These are phyloP conservation scores for Rhexocercosporidium sp. DNA, from an alignment of 2,329 filamentous ascomycete genomes.

Conservation along the genomic window DNA sequence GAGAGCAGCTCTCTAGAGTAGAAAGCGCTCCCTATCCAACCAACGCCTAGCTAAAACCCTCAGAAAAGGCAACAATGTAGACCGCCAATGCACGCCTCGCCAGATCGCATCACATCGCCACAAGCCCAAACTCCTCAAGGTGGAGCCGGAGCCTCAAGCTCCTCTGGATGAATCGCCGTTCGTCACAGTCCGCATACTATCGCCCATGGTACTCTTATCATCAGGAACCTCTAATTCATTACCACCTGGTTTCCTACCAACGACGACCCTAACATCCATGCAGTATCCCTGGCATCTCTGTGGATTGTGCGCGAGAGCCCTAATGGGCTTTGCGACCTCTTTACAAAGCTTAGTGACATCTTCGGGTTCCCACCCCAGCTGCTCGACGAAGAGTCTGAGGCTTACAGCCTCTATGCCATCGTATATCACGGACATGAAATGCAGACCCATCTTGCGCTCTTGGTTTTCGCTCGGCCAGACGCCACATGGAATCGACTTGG, in stretches of 20 bases:
- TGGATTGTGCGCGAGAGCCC: constrained; percentile 30
- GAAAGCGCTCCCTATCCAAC: not conserved
- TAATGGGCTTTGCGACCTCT: constrained; percentile 24
- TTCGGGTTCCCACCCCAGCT: constrained; percentile 36
- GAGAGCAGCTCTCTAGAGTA: not conserved
- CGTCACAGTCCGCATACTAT: constrained; percentile 17
- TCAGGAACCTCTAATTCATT: constrained; percentile 14
- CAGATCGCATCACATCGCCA: not conserved
- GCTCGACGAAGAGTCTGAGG: constrained; percentile 35
- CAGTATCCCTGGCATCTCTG: constrained; percentile 33
- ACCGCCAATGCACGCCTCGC: not conserved
- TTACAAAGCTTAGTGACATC: constrained; percentile 31
- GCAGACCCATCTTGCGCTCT: constrained; percentile 32
- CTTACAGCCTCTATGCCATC: constrained; percentile 36
- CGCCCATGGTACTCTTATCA: constrained; percentile 16
- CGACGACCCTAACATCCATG: constrained; percentile 32
- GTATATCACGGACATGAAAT: constrained; percentile 35
- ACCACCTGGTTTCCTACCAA: constrained; percentile 37
- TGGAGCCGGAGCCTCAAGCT: not conserved
- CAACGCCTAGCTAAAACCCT: constrained; percentile 14
- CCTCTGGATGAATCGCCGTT: not conserved
- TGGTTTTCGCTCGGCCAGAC: constrained; percentile 44
- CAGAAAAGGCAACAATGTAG: not conserved
- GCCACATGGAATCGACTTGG: constrained; percentile 38
- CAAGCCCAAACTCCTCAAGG: not conserved